A percentile compares a stretch with the other conserved stretches of the same genome.
Evolutionary conservation across 495 filamentous ascomycete genomes (phyloP).

Genomic region (Aspergillus sclerotioniger): DNA sequence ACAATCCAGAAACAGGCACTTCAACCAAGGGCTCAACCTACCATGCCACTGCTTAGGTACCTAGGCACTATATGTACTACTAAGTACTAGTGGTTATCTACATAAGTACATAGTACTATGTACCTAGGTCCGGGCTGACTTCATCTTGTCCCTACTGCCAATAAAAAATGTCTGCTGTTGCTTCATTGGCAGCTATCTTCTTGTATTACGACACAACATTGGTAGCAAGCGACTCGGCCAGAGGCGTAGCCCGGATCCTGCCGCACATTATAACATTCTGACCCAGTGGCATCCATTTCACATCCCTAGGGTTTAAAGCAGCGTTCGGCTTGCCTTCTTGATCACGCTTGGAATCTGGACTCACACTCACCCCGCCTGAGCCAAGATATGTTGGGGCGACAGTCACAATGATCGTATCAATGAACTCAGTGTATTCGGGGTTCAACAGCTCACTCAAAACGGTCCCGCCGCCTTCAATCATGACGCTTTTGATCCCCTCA

Average conservation of each 20-base stretch:
- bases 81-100: no score
- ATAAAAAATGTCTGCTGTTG: background rate
- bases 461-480: conserved; percentile 82
- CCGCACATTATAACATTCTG: conserved; percentile 78
- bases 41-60: no score
- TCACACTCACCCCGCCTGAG: conserved; percentile 70
- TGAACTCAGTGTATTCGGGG: conserved; percentile 56
- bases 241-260: conserved; percentile 36
- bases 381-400: conserved; percentile 84
- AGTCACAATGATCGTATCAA: conserved; percentile 76
- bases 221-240: background rate
- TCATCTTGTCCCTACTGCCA: no score
- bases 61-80: no score
- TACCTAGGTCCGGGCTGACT: no score
- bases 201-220: conserved; percentile 3
- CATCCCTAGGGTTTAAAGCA: conserved; percentile 61
- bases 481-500: conserved; percentile 71
- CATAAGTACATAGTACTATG: no score
- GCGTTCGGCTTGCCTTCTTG: conserved; percentile 50
- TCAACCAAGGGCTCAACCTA: no score
- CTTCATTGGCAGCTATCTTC: conserved; percentile 1
- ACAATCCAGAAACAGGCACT: no score
- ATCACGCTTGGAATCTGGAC: conserved; percentile 52
- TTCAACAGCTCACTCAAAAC: conserved; percentile 74
- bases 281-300: conserved; percentile 71